Base-by-base conservation (phyloP, 768 basidiomycete genomes). In the Pleurotus platypus region DNA sequence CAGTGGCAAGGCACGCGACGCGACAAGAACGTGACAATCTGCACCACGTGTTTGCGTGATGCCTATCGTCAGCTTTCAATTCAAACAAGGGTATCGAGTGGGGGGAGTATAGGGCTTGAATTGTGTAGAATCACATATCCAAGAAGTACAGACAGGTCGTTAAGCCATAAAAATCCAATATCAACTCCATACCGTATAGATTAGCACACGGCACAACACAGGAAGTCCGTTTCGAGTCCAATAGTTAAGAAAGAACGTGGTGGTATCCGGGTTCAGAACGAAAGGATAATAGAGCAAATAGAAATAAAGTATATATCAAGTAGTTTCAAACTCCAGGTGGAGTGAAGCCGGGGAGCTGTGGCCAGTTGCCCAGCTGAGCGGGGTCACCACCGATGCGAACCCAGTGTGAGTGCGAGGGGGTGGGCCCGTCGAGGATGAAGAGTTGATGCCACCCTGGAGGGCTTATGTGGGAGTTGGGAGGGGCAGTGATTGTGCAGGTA, bases 311-410 rank as follows among this genome's bases (percentile, higher is more conserved):
- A 20, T 18, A 16, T 37, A 5, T 65, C 68, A 45, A 18, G 27
- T 26, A 24, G 22, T n/a, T 27, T 72, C 61, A 81, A 39, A 90
- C 67, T 15, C 89, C 89, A 1, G 89, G 89, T 1, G 68, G 67
- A 1, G 79, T 83, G 65, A 92, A 92, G 54, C 85, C 89, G 26
- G 86, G 79, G 62, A 81, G 71, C 55, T 82, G 55, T 0, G 90
- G 90, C 90, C 90, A 92, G 61, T 87, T 83, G 0, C 90, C 90
- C 9, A 92, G 67, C 53, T 73, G 20, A 0, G 75, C 78, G 0
- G 89, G 90, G 65, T 92, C 91, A 0, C 87, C 88, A 16, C 90
- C 90, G 50, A 92, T 87, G 24, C 89, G 82, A 11, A 93, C 81
- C 84, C 87, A 90, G 9, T 75, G 69, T 15, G 89, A 87, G 60